Evolutionary conservation across 2,329 filamentous ascomycete species (phyloP), one percentile per base, ranked within the genome.

Genomic region (Clonostachys sp.): DNA sequence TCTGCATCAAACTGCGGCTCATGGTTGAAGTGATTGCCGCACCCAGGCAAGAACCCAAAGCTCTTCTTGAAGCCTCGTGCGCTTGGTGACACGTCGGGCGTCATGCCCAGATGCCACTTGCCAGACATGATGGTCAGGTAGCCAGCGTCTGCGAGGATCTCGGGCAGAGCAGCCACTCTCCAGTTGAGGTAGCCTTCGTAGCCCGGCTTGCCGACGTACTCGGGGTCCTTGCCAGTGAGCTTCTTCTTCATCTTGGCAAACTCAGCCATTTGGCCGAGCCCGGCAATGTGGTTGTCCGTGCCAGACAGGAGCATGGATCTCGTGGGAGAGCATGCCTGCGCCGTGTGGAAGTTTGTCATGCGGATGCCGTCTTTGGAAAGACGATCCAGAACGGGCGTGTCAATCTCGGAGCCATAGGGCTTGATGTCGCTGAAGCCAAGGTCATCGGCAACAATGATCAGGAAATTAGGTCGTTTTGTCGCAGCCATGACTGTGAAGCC

Each of bases 271-370:
- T 45, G 35, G 4, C 47, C 47, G 4, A 48, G 66, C 2, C 81
- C 75, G 9, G 74, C 74, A 45, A 79, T 78, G 55, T 78, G 80
- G 54, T 83, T 46, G 44, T 48, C 47, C 4, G 47, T 48, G 16
- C 47, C 47, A 13, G 43, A 42, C 8, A 48, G 12, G 2, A 48
- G 38, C 81, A 84, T 84, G 42, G 80, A 75, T 41, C 81, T 68
- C 5, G 78, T 80, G 5, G 81, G 81, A 46, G 78, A 82, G 60
- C 80, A 84, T 47, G 80, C 79, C 8, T 80, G 75, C 0, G 81
- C 80, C 2, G 80, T 75, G 56, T 84, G 80, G 61, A 83, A 84
- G 54, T 81, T 77, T 0, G 80, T 83, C 54, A 83, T 79, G 6
- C 78, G 74, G 30, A 84, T 61, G 20, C 50, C 47, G 9, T 59